A percentile compares a stretch with the other conserved stretches of the same genome.
phyloP scores from a whole-genome alignment of 768 basidiomycete species.

The Hirschioporus abietinus region DNA sequence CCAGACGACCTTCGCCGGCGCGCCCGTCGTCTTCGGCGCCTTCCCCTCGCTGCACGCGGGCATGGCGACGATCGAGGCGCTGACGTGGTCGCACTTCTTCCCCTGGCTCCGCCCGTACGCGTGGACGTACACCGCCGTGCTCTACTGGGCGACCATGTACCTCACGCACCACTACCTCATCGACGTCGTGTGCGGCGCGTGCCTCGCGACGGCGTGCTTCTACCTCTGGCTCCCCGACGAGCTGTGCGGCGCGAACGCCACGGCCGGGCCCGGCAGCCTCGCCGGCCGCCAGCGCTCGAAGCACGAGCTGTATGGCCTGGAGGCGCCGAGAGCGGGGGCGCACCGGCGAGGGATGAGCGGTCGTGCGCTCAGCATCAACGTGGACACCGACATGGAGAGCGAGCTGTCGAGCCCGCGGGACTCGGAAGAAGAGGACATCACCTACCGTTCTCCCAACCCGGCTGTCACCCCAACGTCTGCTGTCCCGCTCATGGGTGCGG shows the following conservation, averaged over 20 bases:
- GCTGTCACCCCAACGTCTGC: slow-evolving; percentile 28
- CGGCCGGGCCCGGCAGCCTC: slow-evolving; percentile 43
- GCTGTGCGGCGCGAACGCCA: slow-evolving; percentile 52
- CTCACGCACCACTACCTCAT: slow-evolving; percentile 98
- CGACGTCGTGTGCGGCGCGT: slow-evolving; percentile 92
- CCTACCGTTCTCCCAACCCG: slow-evolving; percentile 62
- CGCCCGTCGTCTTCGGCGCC: slow-evolving; percentile 94
- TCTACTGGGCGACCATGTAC: slow-evolving; percentile 99
- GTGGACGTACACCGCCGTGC: slow-evolving; percentile 78
- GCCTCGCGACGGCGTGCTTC: slow-evolving; percentile 83
- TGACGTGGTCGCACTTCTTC: slow-evolving; percentile 96
- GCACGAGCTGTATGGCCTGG: slow-evolving; percentile 75
- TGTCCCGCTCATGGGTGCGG: slow-evolving; percentile 27
- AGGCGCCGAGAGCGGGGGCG: slow-evolving; percentile 37
- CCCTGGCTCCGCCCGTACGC: slow-evolving; percentile 59
- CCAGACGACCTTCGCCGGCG: slow-evolving; percentile 72
- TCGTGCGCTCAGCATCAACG: slow-evolving; percentile 30
- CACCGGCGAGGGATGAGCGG: slow-evolving; percentile 24
- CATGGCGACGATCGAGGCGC: slow-evolving; percentile 84
- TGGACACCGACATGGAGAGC: slow-evolving; percentile 45
- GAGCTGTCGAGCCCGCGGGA: slow-evolving; percentile 26
- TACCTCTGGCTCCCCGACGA: slow-evolving; percentile 84
- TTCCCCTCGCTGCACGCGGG: slow-evolving; percentile 93
- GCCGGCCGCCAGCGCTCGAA: slow-evolving; percentile 41
- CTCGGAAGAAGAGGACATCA: slow-evolving; percentile 64